Evolutionary conservation across 164 flowering plant genomes (phyloP).

Genomic region (Malania oleifera): DNA sequence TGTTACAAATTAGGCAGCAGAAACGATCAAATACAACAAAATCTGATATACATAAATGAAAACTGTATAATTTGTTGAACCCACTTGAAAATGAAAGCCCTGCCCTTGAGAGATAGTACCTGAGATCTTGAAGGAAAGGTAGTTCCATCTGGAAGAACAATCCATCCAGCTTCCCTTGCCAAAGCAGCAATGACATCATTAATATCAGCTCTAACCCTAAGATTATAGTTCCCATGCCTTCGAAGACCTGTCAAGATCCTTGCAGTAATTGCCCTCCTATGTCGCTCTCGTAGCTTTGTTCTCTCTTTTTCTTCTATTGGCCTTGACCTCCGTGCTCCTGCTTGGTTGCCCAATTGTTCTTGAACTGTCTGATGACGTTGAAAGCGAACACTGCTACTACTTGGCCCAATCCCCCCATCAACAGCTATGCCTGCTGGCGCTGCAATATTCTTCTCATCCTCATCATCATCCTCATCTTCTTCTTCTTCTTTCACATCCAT

Average conservation of each 20-base stretch:
- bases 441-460: conserved; percentile 30
- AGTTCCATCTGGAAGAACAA: conserved; percentile 98
- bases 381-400: conserved; percentile 28
- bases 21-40: too few species aligned
- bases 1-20: too few species aligned
- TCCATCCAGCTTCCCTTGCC: conserved; percentile 99
- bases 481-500: conserved; percentile 78
- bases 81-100: not conserved
- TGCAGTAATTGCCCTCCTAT: conserved; percentile 89
- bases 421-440: conserved; percentile 24
- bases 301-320: conserved; percentile 95
- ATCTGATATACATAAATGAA: too few species aligned
- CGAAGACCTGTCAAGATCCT: conserved; percentile 89
- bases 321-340: conserved; percentile 66
- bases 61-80: not conserved
- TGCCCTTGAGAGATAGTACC: conserved; percentile 30
- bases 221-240: conserved; percentile 93
- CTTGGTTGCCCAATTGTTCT: conserved; percentile 38
- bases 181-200: conserved; percentile 95
- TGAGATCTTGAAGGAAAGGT: conserved; percentile 86
- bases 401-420: conserved; percentile 29
- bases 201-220: conserved; percentile 94
- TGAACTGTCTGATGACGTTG: conserved; percentile 39
- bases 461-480: conserved; percentile 47
- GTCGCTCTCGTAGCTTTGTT: conserved; percentile 88